Evolutionary conservation across 208 protist genomes (phyloP), one percentile per base, ranked within the genome.

Genomic region (Vickermania ingenoplastis): DNA sequence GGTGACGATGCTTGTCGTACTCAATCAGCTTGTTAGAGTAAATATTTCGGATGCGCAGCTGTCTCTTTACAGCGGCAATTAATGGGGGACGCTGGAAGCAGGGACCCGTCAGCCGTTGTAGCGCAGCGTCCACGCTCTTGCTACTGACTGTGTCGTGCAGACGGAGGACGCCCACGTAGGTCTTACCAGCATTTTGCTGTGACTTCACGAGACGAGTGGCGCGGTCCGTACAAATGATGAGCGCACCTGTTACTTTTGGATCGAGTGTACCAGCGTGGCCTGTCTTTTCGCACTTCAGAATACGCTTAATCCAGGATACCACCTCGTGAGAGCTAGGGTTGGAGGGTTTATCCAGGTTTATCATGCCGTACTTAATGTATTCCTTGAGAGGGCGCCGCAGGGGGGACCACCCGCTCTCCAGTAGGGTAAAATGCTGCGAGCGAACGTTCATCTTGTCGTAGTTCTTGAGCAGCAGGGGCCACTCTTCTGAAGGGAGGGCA

Each of bases 261-360:
- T 99, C 98, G 0, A 99, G 87, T 2, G 98, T 99, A 61, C 99
- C 99, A 50, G 83, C 91, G 85, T 99, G 98, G 41, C 98, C 98
- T 45, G 98, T 99, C 82, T 99, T 99, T 50, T 99, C 97, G 67
- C 81, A 89, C 61, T 86, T 91, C 3, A 99, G 74, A 68, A 99
- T 99, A 2, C 96, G 83, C 63, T 98, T 97, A 58, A 99, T 95
- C 98, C 99, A 99, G 1, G 98, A 97, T 17, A 99, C 99, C 63
- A 99, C 98, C 82, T 99, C 99, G 77, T 99, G 99, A 51, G 97
- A 99, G 41, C 98, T 99, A 68, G 99, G 99, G 73, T 99, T 99
- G 13, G 98, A 97, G 7, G 98, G 98, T 80, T 99, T 99, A 81
- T 99, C 99, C 41, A 99, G 92, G 85, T 99, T 99, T 75, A 99